phyloP scores from a whole-genome alignment of 2,329 filamentous ascomycete species.

The Pseudocercospora cruenta region DNA sequence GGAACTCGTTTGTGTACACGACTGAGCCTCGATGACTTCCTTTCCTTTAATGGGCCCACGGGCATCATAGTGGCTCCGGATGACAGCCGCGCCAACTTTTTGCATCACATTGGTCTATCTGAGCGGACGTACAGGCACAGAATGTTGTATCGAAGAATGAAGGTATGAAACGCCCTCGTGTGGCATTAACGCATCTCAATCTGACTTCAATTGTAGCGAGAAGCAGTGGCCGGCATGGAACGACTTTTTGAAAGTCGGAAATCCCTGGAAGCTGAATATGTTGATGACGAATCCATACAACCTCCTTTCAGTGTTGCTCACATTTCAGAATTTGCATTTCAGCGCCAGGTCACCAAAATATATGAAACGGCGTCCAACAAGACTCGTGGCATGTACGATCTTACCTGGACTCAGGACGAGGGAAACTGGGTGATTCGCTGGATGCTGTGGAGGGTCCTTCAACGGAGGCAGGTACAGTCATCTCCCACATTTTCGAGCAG shows the following conservation, averaged over 20 bases:
- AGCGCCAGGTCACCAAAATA: conserved; percentile 23
- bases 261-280: conserved; percentile 20
- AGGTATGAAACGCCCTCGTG: conserved; percentile 11
- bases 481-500: conserved; percentile 18
- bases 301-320: conserved; percentile 25
- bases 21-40: conserved; percentile 19
- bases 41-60: conserved; percentile 12
- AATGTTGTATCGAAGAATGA: conserved; percentile 26
- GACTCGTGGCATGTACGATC: conserved; percentile 28
- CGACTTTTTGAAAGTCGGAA: conserved; percentile 24
- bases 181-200: background rate
- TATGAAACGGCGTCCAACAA: conserved; percentile 22
- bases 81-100: conserved; percentile 26
- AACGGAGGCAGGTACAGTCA: conserved; percentile 11
- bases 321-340: conserved; percentile 27
- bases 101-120: conserved; percentile 26
- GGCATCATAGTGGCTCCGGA: conserved; percentile 21
- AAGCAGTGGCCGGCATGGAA: conserved; percentile 27
- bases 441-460: conserved; percentile 31
- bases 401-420: conserved; percentile 20
- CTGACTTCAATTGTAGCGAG: conserved; percentile 12
- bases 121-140: conserved; percentile 24
- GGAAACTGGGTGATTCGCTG: conserved; percentile 30
- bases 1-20: conserved; percentile 13
- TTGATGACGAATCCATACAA: conserved; percentile 19